phyloP scores from a whole-genome alignment of 225 moss, liverwort and hornwort genomes.

The Antitrichia curtipendula region DNA sequence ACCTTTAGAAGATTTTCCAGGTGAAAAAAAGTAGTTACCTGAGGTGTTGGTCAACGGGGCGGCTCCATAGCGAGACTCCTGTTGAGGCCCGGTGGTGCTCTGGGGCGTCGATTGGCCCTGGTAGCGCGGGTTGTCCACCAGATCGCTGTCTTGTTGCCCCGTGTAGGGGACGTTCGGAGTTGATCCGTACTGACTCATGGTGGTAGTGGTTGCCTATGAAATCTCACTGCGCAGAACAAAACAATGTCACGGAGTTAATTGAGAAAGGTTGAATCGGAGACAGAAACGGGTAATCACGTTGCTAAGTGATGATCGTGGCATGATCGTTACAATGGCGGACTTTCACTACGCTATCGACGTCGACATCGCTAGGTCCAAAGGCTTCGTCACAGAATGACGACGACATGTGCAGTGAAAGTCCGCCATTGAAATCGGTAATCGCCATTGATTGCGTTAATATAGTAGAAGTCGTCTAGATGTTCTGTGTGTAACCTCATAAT shows the following conservation, averaged over 20 bases:
- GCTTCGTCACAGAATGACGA: not conserved
- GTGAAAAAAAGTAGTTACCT: not conserved
- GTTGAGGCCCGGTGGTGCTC: not conserved
- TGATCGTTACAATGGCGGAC: not conserved
- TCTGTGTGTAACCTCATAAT: not conserved
- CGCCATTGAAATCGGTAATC: too few species aligned
- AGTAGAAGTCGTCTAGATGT: not conserved
- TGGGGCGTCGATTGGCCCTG: not conserved
- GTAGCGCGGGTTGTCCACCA: slow-evolving; percentile 2
- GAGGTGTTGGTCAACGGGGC: not conserved
- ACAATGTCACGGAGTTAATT: not conserved
- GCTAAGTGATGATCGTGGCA: too few species aligned
- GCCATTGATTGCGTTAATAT: not conserved
- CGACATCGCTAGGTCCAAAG: not conserved
- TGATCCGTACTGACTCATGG: slow-evolving; percentile 1
- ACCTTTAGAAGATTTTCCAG: too few species aligned
- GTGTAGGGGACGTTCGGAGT: not conserved
- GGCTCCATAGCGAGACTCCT: slow-evolving; percentile 31
- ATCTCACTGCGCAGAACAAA: not conserved
- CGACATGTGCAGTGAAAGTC: not conserved
- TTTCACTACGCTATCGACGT: too few species aligned
- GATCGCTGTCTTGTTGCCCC: not conserved
- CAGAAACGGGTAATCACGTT: not conserved
- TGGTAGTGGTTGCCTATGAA: not conserved
- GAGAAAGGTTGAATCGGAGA: too few species aligned